phyloP scores from a whole-genome alignment of 768 basidiomycete species.

The Paxillus ammoniavirescens region DNA sequence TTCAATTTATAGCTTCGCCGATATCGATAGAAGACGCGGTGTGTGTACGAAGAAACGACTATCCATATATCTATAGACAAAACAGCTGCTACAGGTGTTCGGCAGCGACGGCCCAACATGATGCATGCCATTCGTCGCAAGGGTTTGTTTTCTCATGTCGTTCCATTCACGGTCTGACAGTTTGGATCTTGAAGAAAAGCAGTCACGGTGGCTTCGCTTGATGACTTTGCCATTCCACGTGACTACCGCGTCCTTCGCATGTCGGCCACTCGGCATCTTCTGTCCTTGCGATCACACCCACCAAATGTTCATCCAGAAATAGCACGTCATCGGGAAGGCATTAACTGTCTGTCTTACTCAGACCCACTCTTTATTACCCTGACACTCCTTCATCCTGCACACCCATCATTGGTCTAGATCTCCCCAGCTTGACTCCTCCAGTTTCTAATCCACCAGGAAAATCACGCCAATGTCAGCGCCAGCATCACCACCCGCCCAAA shows the following conservation, averaged over 20 bases:
- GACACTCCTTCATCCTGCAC: not conserved
- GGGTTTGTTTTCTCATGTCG: too few relatives aligned
- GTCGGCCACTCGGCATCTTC: constrained; percentile 8
- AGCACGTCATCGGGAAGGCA: constrained; percentile 9
- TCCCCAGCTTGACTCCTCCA: not conserved
- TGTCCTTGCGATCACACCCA: too few relatives aligned
- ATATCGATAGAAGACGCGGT: too few relatives aligned
- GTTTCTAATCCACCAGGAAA: not conserved
- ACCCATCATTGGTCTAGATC: not conserved
- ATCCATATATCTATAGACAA: too few relatives aligned
- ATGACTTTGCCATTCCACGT: not conserved
- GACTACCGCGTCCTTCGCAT: not conserved
- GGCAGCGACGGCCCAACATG: too few relatives aligned
- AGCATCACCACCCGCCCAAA: not conserved
- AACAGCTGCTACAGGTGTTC: too few relatives aligned
- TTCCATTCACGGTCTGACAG: too few relatives aligned
- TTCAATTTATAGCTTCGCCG: too few relatives aligned
- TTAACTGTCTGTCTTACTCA: not conserved
- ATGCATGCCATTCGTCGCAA: too few relatives aligned
- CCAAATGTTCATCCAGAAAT: constrained; percentile 7
- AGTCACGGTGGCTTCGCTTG: too few relatives aligned
- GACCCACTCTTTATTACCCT: not conserved
- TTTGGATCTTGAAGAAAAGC: too few relatives aligned
- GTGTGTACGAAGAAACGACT: too few relatives aligned
- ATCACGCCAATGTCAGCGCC: not conserved